Evolutionary conservation across 805 yeast species (phyloP).

Genomic region (Saccharomyces mikatae): DNA sequence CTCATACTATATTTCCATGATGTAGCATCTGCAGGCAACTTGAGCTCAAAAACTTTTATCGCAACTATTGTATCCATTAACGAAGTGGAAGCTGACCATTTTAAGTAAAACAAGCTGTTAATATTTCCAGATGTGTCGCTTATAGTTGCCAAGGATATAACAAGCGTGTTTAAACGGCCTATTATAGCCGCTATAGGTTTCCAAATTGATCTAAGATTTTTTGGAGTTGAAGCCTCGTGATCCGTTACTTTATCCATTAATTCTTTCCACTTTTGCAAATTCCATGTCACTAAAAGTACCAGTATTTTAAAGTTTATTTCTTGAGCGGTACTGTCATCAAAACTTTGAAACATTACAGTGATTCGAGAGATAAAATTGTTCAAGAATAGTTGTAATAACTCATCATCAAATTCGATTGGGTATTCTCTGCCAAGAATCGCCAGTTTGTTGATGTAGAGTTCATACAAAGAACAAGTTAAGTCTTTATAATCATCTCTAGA

Average conservation of each 20-base stretch:
- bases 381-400: slow-evolving; percentile 14
- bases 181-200: slow-evolving; percentile 10
- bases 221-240: not conserved
- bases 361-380: slow-evolving; percentile 11
- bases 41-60: slow-evolving; percentile 23
- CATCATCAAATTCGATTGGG: slow-evolving; percentile 17
- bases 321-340: slow-evolving; percentile 8
- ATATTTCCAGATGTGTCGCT: not conserved
- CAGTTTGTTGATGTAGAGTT: slow-evolving; percentile 24
- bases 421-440: slow-evolving; percentile 22
- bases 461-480: slow-evolving; percentile 10
- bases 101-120: slow-evolving; percentile 4
- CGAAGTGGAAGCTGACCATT: slow-evolving; percentile 15
- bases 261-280: slow-evolving; percentile 25
- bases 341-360: slow-evolving; percentile 6
- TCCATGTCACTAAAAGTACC: slow-evolving; percentile 22
- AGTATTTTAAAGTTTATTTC: slow-evolving; percentile 22
- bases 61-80: slow-evolving; percentile 22
- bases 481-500: slow-evolving; percentile 7
- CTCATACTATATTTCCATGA: slow-evolving; percentile 15
- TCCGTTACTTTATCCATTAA: slow-evolving; percentile 10
- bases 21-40: slow-evolving; percentile 18
- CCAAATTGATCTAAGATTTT: slow-evolving; percentile 6
- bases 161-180: slow-evolving; percentile 10
- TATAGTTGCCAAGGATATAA: slow-evolving; percentile 3